These are phyloP conservation scores for Neoboletus brunneissimus DNA, from an alignment of 768 basidiomycete species.

Conservation along the genomic window DNA sequence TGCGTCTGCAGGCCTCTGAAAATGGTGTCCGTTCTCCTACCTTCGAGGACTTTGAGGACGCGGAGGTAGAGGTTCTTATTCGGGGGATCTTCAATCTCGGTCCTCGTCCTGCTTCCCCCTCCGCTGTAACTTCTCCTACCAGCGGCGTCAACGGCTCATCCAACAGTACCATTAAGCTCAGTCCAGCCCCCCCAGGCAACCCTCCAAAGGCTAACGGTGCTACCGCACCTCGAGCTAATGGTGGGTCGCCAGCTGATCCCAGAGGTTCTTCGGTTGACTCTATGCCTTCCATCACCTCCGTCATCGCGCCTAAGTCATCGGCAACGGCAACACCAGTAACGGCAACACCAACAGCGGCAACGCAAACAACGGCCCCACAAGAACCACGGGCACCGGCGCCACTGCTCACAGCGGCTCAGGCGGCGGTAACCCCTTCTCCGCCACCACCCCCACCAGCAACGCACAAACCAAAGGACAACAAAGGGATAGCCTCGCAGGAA, in stretches of 20 bases:
- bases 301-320: slow-evolving; percentile 11
- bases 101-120: slow-evolving; percentile 27
- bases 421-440: neutral
- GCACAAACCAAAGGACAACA: slow-evolving; percentile 13
- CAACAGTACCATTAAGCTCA: slow-evolving; percentile 18
- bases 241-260: slow-evolving; percentile 31
- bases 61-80: slow-evolving; percentile 24
- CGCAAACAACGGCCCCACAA: neutral
- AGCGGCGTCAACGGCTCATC: slow-evolving; percentile 11
- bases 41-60: slow-evolving; percentile 32
- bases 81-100: slow-evolving; percentile 30
- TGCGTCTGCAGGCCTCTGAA: slow-evolving; percentile 35
- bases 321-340: neutral
- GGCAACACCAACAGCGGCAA: neutral
- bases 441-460: neutral
- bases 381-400: neutral
- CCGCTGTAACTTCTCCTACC: slow-evolving; percentile 3
- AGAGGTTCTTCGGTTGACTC: slow-evolving; percentile 24
- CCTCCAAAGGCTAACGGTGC: slow-evolving; percentile 22
- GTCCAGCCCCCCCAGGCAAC: slow-evolving; percentile 16
- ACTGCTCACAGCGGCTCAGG: neutral
- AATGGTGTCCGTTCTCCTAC: slow-evolving; percentile 32
- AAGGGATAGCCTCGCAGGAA: neutral
- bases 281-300: slow-evolving; percentile 18
- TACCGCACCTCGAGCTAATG: slow-evolving; percentile 24